These are phyloP conservation scores for Castanea sativa DNA, from an alignment of 306 rosid species.

Conservation along the genomic window DNA sequence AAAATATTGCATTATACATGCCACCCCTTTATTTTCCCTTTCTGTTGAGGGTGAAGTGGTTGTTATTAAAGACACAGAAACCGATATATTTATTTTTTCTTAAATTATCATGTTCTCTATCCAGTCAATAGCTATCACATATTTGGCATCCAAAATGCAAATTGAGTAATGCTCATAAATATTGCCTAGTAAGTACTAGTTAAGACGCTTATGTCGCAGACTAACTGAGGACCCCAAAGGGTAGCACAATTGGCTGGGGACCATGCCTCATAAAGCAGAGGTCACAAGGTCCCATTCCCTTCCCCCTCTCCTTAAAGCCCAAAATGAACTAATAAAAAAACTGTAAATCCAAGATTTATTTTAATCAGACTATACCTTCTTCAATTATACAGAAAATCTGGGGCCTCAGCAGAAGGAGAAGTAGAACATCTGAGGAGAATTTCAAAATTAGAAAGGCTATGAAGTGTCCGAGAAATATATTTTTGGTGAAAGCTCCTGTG, in stretches of 20 bases:
- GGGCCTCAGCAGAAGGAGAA: constrained; percentile 21
- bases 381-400: no score
- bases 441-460: constrained; percentile 51
- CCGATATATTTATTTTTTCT: no score
- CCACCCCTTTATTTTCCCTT: no score
- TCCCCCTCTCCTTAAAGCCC: no score
- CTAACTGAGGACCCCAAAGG: background rate
- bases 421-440: constrained; percentile 73
- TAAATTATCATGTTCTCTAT: background rate
- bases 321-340: constrained; percentile 31
- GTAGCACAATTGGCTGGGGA: no score
- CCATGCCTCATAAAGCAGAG: no score
- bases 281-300: no score
- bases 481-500: constrained; percentile 48
- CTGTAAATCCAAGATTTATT: no score
- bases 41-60: no score
- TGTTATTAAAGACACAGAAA: no score
- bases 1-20: no score
- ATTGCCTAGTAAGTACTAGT: background rate
- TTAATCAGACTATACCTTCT: constrained; percentile 30
- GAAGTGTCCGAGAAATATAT: constrained; percentile 36
- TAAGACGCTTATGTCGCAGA: background rate
- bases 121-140: background rate
- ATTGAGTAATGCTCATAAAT: background rate
- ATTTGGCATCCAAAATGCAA: background rate